These are phyloP conservation scores for Multifurca ochricompacta DNA, from an alignment of 768 basidiomycete species.

Conservation along the genomic window DNA sequence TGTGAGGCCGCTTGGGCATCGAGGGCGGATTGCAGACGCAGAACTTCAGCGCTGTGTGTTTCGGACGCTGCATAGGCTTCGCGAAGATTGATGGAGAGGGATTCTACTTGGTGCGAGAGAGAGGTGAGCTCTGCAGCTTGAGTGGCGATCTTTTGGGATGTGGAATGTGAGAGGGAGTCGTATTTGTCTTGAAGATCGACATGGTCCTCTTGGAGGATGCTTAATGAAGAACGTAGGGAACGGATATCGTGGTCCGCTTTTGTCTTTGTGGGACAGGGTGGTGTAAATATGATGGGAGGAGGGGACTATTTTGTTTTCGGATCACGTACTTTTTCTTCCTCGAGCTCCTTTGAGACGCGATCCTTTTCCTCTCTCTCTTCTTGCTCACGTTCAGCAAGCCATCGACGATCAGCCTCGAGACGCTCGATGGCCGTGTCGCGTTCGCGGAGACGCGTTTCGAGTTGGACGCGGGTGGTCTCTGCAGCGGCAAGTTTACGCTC, in stretches of 20 bases:
- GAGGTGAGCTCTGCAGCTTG: slow-evolving; percentile 30
- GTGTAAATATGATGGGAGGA: too few species aligned
- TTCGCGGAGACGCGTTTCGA: slow-evolving; percentile 61
- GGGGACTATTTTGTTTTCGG: too few species aligned
- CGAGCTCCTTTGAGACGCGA: slow-evolving; percentile 40
- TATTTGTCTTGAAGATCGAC: slow-evolving; percentile 56
- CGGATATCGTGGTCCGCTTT: slow-evolving; percentile 45
- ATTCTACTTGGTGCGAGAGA: slow-evolving; percentile 36
- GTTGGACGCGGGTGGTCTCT: slow-evolving; percentile 53
- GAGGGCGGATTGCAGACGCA: slow-evolving; percentile 40
- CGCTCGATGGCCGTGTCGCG: slow-evolving; percentile 52
- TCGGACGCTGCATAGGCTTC: slow-evolving; percentile 36
- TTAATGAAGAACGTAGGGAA: slow-evolving; percentile 42
- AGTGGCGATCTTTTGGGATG: slow-evolving; percentile 36
- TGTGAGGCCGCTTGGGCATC: slow-evolving; percentile 37
- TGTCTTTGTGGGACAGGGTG: slow-evolving; percentile 28
- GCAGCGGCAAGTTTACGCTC: slow-evolving; percentile 57
- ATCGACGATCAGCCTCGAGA: slow-evolving; percentile 61
- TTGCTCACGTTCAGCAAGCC: slow-evolving; percentile 56
- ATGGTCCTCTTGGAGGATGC: slow-evolving; percentile 46
- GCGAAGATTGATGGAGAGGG: slow-evolving; percentile 42
- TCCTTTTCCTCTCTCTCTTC: slow-evolving; percentile 64
- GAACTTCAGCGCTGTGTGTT: slow-evolving; percentile 34
- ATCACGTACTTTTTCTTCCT: slow-evolving; percentile 56
- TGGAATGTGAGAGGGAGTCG: slow-evolving; percentile 38